These are phyloP conservation scores for Vinca minor DNA, from an alignment of 257 asterid species.

Conservation along the genomic window DNA sequence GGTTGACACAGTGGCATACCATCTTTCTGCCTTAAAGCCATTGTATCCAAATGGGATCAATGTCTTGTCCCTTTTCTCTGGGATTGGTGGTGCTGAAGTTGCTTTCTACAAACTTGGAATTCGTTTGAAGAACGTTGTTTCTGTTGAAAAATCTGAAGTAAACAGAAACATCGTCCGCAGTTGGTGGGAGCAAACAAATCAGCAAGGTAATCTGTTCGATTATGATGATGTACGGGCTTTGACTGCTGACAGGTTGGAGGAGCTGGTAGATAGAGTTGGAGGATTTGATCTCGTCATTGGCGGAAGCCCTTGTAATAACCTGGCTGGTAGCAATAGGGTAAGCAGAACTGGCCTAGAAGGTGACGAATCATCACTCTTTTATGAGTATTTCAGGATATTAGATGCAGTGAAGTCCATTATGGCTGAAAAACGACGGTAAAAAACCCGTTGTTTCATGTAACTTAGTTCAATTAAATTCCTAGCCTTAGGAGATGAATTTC, in stretches of 20 bases:
- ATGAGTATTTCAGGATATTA: slow-evolving; percentile 47
- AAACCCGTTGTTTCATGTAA: background rate
- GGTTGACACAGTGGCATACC: slow-evolving; percentile 93
- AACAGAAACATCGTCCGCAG: slow-evolving; percentile 58
- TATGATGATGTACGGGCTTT: slow-evolving; percentile 48
- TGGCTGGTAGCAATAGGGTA: slow-evolving; percentile 68
- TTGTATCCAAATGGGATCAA: slow-evolving; percentile 63
- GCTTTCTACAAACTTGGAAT: slow-evolving; percentile 81
- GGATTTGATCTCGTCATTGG: slow-evolving; percentile 44
- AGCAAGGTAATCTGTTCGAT: slow-evolving; percentile 43
- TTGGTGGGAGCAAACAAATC: slow-evolving; percentile 95
- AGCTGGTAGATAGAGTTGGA: slow-evolving; percentile 18
- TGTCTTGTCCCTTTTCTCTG: slow-evolving; percentile 71
- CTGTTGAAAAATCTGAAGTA: slow-evolving; percentile 63
- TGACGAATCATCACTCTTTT: slow-evolving; percentile 49
- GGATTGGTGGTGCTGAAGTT: slow-evolving; percentile 93
- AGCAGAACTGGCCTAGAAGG: slow-evolving; percentile 82
- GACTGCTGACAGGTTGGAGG: slow-evolving; percentile 33
- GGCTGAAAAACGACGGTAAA: background rate
- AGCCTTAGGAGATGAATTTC: background rate
- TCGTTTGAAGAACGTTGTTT: slow-evolving; percentile 49
- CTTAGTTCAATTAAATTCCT: background rate
- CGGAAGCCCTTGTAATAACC: slow-evolving; percentile 78
- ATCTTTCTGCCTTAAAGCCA: slow-evolving; percentile 61
- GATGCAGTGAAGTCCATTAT: slow-evolving; percentile 33